Evolutionary conservation across 257 asterid genomes (phyloP).

Genomic region (Fraxinus cuspidata): DNA sequence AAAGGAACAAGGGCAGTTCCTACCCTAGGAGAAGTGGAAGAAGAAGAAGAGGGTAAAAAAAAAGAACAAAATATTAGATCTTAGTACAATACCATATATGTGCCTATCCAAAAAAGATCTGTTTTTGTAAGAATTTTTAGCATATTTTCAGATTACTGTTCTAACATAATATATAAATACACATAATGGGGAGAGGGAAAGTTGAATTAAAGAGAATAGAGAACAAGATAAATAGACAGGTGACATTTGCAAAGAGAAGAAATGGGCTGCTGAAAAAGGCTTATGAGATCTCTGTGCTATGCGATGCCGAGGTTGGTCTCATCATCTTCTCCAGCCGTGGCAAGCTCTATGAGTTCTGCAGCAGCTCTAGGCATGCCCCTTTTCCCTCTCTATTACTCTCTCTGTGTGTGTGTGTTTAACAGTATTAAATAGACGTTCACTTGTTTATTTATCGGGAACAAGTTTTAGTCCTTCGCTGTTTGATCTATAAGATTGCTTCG

Average conservation of each 20-base stretch:
- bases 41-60: background rate
- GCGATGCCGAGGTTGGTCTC: constrained; percentile 77
- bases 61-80: constrained; percentile 6
- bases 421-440: too few relatives aligned
- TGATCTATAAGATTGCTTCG: background rate
- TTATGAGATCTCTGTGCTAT: constrained; percentile 57
- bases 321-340: constrained; percentile 71
- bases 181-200: constrained; percentile 68
- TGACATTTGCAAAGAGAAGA: constrained; percentile 68
- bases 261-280: constrained; percentile 73
- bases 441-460: background rate
- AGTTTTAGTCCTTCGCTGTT: too few relatives aligned
- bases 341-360: constrained; percentile 69
- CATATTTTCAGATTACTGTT: background rate
- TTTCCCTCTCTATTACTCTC: background rate
- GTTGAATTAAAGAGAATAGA: constrained; percentile 74
- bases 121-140: constrained; percentile 25
- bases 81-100: constrained; percentile 15
- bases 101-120: constrained; percentile 33
- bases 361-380: constrained; percentile 48
- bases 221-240: constrained; percentile 75
- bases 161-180: constrained; percentile 3
- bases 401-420: constrained; percentile 1
- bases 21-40: constrained; percentile 35
- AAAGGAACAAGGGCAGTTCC: constrained; percentile 24